Conservation (phyloP, 2,329 filamentous ascomycete species). For the Apiospora rasikravindrae region DNA sequence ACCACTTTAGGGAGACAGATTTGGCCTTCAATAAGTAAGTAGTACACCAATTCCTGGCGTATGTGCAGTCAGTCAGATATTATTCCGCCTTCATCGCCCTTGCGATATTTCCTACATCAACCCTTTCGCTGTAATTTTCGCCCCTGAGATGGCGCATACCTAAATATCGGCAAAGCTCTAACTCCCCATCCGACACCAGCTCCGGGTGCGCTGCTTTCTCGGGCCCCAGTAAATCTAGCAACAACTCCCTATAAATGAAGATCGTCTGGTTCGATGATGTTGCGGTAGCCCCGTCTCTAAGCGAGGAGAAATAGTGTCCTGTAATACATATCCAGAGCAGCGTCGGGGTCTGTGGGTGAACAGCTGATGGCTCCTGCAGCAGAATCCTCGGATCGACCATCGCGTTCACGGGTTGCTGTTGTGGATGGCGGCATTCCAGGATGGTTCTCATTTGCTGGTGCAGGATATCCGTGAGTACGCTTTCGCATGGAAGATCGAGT, state of each 20-base stretch:
- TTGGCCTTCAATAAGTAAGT: neutral
- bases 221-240: conserved; percentile 13
- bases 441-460: conserved; percentile 1
- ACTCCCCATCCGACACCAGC: conserved; percentile 22
- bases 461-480: conserved; percentile 17
- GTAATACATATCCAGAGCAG: conserved; percentile 25
- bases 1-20: neutral
- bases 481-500: conserved; percentile 24
- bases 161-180: conserved; percentile 20
- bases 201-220: conserved; percentile 16
- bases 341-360: conserved; percentile 12
- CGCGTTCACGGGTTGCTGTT: neutral
- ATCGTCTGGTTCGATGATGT: neutral
- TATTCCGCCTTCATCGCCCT: neutral
- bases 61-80: neutral
- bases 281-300: neutral
- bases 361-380: neutral
- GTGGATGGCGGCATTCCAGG: neutral
- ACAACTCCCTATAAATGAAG: conserved; percentile 15
- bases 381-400: conserved; percentile 21
- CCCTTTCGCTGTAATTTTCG: conserved; percentile 3
- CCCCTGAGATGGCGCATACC: conserved; percentile 11
- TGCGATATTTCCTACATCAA: neutral
- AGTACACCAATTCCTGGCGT: neutral
- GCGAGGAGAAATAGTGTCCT: conserved; percentile 11